phyloP scores from a whole-genome alignment of 495 filamentous ascomycete species.

The Podospora australis region DNA sequence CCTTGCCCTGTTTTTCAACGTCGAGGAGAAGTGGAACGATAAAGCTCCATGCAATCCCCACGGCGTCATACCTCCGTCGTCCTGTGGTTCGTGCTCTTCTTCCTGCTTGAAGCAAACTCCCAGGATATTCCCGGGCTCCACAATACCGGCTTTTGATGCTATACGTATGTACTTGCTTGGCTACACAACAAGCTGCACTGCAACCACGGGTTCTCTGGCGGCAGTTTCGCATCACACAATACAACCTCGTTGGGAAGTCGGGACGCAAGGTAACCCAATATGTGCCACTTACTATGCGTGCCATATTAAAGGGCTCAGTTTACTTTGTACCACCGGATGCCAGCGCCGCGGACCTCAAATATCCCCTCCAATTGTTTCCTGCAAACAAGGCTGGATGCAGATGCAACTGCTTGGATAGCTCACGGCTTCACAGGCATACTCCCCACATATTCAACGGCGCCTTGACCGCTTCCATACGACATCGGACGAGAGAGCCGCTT shows the following conservation, averaged over 20 bases:
- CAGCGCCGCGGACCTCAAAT: neutral
- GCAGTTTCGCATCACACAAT: neutral
- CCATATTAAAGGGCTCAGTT: neutral
- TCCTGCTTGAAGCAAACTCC: no score
- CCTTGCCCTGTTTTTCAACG: neutral
- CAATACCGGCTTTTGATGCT: neutral
- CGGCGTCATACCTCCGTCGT: neutral
- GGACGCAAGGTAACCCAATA: neutral
- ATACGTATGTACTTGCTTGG: neutral
- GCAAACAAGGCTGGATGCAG: no score
- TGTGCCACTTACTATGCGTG: no score
- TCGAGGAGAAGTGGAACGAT: neutral
- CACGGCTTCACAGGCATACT: neutral
- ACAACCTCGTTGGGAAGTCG: neutral
- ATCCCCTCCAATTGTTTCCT: no score
- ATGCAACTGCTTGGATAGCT: no score
- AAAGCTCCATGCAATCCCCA: neutral
- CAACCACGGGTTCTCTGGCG: neutral
- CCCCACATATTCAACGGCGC: neutral
- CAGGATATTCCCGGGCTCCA: no score
- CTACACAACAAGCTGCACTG: neutral
- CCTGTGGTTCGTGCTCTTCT: no score
- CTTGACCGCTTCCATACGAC: neutral
- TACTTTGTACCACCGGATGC: neutral
- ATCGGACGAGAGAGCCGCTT: constrained; percentile 1